Percentiles rank a stretch among this genome's conserved stretches.
Conservation (phyloP, 2,329 filamentous ascomycete genomes). For the Akanthomyces muscarius region DNA sequence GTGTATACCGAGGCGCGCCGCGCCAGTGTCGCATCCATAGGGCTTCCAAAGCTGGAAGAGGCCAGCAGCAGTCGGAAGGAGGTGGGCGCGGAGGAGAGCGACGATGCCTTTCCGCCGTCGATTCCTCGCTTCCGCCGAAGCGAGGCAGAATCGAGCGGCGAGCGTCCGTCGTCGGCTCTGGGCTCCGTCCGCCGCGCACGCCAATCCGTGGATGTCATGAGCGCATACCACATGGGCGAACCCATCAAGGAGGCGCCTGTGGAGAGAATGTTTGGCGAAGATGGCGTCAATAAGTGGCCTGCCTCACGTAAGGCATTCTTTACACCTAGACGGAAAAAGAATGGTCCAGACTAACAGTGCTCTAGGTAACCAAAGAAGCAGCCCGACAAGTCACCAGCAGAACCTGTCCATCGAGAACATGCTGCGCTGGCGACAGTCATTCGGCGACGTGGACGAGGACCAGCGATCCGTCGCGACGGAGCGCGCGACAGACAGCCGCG, state of each 20-base stretch:
- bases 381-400: not conserved
- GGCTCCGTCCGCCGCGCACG: slow-evolving; percentile 12
- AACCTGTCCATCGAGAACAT: slow-evolving; percentile 11
- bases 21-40: slow-evolving; percentile 1
- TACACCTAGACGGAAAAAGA: too few relatives aligned
- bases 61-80: not conserved
- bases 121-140: slow-evolving; percentile 7
- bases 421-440: not conserved
- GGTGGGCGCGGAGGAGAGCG: not conserved
- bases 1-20: not conserved
- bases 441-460: slow-evolving; percentile 1
- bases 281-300: not conserved
- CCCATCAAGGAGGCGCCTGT: not conserved
- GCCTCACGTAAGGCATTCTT: not conserved
- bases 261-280: not conserved
- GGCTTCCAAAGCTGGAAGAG: not conserved
- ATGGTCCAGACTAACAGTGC: not conserved
- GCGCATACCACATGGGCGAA: not conserved
- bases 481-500: slow-evolving; percentile 3
- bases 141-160: not conserved
- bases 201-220: not conserved
- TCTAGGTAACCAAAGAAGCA: not conserved
- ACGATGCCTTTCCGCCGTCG: slow-evolving; percentile 7
- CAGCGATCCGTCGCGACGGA: not conserved
- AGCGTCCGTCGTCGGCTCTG: not conserved